Percentiles rank a stretch among this genome's conserved stretches.
Evolutionary conservation across 192 early-diverging fungal genomes (phyloP).

Genomic region (Backusella westeae): DNA sequence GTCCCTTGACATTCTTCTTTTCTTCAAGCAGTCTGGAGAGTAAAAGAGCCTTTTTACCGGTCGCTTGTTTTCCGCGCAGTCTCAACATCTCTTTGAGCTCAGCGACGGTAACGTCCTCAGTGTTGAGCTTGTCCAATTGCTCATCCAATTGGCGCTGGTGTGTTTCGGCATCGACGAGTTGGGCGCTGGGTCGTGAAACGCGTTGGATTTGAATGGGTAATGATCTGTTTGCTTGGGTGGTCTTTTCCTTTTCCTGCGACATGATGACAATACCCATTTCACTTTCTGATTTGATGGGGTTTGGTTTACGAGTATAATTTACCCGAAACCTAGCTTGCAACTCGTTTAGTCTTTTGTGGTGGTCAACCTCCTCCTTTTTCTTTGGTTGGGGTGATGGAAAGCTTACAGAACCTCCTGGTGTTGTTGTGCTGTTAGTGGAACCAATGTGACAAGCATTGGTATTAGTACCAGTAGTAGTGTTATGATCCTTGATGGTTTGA

Average conservation of each 20-base stretch:
- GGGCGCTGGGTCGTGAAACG: conserved; percentile 14
- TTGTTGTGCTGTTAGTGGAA: background rate
- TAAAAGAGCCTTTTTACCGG: conserved; percentile 70
- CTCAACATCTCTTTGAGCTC: conserved; percentile 76
- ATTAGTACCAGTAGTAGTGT: background rate
- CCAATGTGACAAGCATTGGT: no score
- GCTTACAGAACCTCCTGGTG: background rate
- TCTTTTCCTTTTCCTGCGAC: background rate
- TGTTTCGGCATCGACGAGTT: conserved; percentile 40
- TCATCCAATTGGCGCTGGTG: conserved; percentile 61
- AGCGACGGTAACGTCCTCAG: conserved; percentile 73
- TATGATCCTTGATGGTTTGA: background rate
- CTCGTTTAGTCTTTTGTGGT: conserved; percentile 26
- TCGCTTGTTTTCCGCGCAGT: conserved; percentile 61
- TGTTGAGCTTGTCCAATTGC: conserved; percentile 59
- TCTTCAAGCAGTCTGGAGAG: conserved; percentile 64
- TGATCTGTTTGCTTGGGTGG: background rate
- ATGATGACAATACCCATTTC: conserved; percentile 3
- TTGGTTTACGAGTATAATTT: conserved; percentile 27
- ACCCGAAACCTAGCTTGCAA: conserved; percentile 30
- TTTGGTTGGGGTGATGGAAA: background rate
- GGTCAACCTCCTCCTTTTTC: conserved; percentile 19
- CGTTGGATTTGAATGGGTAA: conserved; percentile 38
- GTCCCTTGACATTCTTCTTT: conserved; percentile 42
- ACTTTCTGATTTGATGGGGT: conserved; percentile 6